These are phyloP conservation scores for Rhizopogon vinicolor DNA, from an alignment of 768 basidiomycete genomes.

Conservation along the genomic window DNA sequence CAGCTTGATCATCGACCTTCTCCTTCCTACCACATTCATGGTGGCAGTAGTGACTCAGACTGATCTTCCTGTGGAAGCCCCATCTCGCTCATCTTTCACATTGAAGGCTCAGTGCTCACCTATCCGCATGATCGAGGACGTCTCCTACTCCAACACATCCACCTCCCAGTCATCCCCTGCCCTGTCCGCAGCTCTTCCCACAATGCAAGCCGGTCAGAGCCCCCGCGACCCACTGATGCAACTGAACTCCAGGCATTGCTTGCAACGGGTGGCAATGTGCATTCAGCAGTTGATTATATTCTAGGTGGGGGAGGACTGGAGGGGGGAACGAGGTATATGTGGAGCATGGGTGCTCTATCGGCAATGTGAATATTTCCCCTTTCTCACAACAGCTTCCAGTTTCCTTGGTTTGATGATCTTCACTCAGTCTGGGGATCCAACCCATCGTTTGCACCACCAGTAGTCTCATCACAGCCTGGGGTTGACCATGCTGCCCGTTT, in stretches of 20 bases:
- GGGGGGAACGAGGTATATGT: background rate
- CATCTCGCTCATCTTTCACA: no score
- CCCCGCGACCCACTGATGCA: slow-evolving; percentile 81
- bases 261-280: slow-evolving; percentile 90
- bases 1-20: no score
- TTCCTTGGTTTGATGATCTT: no score
- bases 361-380: background rate
- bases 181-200: slow-evolving; percentile 58
- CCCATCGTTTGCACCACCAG: no score
- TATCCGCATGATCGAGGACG: slow-evolving; percentile 91
- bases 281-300: slow-evolving; percentile 91
- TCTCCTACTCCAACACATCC: slow-evolving; percentile 39
- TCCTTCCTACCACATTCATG: no score
- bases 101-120: no score
- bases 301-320: slow-evolving; percentile 72
- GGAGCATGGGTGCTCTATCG: background rate
- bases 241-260: slow-evolving; percentile 82
- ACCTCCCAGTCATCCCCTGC: slow-evolving; percentile 38
- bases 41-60: no score
- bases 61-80: no score
- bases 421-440: no score
- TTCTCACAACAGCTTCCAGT: background rate
- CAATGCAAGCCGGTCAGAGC: slow-evolving; percentile 91
- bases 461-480: no score
- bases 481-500: no score